phyloP scores from a whole-genome alignment of 768 basidiomycete genomes.

The Mycena vitilis region DNA sequence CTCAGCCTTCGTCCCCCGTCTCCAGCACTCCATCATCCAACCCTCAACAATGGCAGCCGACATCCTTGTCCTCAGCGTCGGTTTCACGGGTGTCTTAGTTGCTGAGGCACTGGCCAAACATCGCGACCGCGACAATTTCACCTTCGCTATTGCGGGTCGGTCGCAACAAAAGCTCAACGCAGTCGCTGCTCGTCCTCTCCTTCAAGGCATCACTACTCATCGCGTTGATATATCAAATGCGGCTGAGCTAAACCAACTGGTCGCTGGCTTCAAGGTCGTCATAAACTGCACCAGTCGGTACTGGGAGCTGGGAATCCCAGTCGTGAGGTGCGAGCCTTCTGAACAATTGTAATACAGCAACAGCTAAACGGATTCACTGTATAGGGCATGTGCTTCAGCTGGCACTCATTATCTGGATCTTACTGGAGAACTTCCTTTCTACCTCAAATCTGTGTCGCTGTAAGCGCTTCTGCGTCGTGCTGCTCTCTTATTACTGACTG shows the following conservation, averaged over 20 bases:
- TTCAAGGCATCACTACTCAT: neutral
- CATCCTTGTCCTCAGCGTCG: slow-evolving; percentile 14
- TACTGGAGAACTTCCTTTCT: slow-evolving; percentile 15
- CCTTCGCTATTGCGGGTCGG: slow-evolving; percentile 13
- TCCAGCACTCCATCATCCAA: no score
- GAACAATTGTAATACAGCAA: neutral
- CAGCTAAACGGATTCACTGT: neutral
- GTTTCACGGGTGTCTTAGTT: slow-evolving; percentile 13
- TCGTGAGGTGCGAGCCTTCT: neutral
- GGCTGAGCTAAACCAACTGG: neutral
- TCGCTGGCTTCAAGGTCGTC: neutral
- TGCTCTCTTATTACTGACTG: neutral
- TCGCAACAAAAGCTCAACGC: slow-evolving; percentile 10
- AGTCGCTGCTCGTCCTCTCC: slow-evolving; percentile 3
- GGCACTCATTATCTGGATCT: slow-evolving; percentile 22
- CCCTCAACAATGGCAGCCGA: neutral
- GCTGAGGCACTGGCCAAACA: slow-evolving; percentile 11
- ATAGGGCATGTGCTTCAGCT: slow-evolving; percentile 9
- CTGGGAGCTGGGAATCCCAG: slow-evolving; percentile 14
- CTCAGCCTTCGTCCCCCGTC: no score
- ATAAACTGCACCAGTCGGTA: slow-evolving; percentile 17
- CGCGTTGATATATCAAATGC: slow-evolving; percentile 7
- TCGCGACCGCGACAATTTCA: slow-evolving; percentile 13
- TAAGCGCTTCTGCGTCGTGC: neutral
- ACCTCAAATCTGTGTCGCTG: slow-evolving; percentile 16